These are phyloP conservation scores for Trichoderma asperellum DNA, from an alignment of 2,329 filamentous ascomycete species.

Conservation along the genomic window DNA sequence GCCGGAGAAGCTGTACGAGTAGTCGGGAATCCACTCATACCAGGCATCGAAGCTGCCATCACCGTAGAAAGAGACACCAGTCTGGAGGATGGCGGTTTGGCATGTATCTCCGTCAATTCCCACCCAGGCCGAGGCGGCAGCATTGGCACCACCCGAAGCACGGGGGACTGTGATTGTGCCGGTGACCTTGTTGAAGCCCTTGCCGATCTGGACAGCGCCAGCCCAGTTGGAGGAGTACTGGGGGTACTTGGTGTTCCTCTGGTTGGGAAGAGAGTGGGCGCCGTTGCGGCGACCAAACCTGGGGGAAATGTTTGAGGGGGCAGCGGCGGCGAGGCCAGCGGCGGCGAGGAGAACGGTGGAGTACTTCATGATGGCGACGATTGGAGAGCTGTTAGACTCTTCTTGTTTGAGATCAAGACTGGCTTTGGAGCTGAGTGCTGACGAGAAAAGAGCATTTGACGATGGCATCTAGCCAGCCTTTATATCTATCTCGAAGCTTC, in stretches of 20 bases:
- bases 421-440: neutral
- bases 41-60: slow-evolving; percentile 45
- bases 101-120: slow-evolving; percentile 54
- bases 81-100: slow-evolving; percentile 46
- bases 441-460: neutral
- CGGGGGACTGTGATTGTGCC: slow-evolving; percentile 40
- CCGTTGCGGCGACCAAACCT: slow-evolving; percentile 19
- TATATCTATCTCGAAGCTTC: neutral
- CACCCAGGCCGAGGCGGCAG: slow-evolving; percentile 47
- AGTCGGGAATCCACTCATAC: slow-evolving; percentile 52
- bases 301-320: neutral
- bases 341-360: slow-evolving; percentile 29
- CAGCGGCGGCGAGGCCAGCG: slow-evolving; percentile 31
- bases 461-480: neutral
- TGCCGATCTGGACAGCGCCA: slow-evolving; percentile 38
- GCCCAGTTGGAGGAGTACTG: slow-evolving; percentile 39
- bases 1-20: slow-evolving; percentile 45
- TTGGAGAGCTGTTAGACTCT: neutral
- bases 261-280: slow-evolving; percentile 31
- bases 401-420: neutral
- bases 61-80: slow-evolving; percentile 47
- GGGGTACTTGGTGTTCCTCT: slow-evolving; percentile 30
- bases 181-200: slow-evolving; percentile 36
- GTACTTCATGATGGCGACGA: slow-evolving; percentile 30
- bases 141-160: slow-evolving; percentile 30